Conservation (phyloP, 2,329 filamentous ascomycete species). For the Colletotrichum sp. region DNA sequence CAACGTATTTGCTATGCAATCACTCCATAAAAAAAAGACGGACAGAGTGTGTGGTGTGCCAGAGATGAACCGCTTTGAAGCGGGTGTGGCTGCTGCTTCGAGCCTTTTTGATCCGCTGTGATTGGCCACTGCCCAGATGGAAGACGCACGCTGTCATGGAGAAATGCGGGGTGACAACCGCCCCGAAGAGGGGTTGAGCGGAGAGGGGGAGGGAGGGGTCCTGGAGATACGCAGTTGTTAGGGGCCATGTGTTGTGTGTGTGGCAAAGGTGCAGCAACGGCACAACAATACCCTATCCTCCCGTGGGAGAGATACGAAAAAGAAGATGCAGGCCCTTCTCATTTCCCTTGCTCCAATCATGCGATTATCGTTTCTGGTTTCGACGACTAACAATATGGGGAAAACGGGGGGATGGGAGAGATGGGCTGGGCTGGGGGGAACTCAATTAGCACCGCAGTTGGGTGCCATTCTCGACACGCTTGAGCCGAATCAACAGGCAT, state of each 20-base stretch:
- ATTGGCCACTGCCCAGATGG: conserved; percentile 1
- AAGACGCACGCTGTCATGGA: conserved; percentile 4
- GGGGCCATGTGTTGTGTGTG: background rate
- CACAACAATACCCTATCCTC: background rate
- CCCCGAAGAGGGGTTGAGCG: background rate
- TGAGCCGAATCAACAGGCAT: conserved; percentile 15
- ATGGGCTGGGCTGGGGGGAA: background rate
- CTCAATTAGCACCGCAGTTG: background rate
- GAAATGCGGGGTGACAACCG: conserved; percentile 15
- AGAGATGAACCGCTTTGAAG: conserved; percentile 13
- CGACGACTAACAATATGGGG: background rate
- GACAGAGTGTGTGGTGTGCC: background rate
- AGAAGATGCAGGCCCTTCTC: background rate
- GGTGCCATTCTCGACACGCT: background rate
- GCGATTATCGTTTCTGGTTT: background rate
- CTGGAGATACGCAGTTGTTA: background rate
- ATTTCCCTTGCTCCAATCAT: background rate
- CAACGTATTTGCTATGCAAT: background rate
- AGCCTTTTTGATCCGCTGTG: background rate
- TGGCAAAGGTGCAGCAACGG: background rate
- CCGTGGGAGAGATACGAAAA: background rate
- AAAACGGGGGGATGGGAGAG: background rate
- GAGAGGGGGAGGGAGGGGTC: background rate
- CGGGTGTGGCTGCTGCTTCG: conserved; percentile 11
- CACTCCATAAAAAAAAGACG: background rate